phyloP scores from a whole-genome alignment of 179 eudicot genomes.

The Gypsophila paniculata region DNA sequence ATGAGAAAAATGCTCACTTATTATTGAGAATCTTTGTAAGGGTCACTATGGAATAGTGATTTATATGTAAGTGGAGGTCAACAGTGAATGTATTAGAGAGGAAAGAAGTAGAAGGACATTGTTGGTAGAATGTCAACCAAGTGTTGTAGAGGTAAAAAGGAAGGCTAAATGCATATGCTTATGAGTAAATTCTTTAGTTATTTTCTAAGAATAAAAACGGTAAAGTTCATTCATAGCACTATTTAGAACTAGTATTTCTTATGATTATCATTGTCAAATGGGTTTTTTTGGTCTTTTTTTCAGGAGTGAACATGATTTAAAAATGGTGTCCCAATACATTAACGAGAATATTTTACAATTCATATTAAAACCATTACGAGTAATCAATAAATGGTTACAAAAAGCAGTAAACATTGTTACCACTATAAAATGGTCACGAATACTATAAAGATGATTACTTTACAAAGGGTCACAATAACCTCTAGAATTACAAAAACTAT shows the following conservation, averaged over 20 bases:
- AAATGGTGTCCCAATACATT: too few relatives aligned
- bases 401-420: too few relatives aligned
- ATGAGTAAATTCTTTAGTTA: neutral
- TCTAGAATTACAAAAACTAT: too few relatives aligned
- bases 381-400: too few relatives aligned
- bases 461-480: too few relatives aligned
- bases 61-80: slow-evolving; percentile 31
- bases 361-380: too few relatives aligned
- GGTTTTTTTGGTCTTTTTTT: too few relatives aligned
- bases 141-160: slow-evolving; percentile 20
- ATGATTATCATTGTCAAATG: slow-evolving; percentile 12
- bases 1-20: slow-evolving; percentile 15
- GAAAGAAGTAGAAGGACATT: slow-evolving; percentile 2
- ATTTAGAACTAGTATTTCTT: too few relatives aligned
- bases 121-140: slow-evolving; percentile 36
- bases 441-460: too few relatives aligned
- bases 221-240: slow-evolving; percentile 15
- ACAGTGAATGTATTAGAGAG: slow-evolving; percentile 19
- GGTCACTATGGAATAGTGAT: slow-evolving; percentile 26
- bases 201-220: slow-evolving; percentile 20
- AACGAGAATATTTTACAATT: too few relatives aligned
- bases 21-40: slow-evolving; percentile 32
- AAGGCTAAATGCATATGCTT: slow-evolving; percentile 24
- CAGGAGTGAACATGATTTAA: slow-evolving; percentile 21
- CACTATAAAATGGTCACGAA: too few relatives aligned